Base-by-base conservation (phyloP, 2,329 filamentous ascomycete genomes). In the Chrysosporium keratinophilum region DNA sequence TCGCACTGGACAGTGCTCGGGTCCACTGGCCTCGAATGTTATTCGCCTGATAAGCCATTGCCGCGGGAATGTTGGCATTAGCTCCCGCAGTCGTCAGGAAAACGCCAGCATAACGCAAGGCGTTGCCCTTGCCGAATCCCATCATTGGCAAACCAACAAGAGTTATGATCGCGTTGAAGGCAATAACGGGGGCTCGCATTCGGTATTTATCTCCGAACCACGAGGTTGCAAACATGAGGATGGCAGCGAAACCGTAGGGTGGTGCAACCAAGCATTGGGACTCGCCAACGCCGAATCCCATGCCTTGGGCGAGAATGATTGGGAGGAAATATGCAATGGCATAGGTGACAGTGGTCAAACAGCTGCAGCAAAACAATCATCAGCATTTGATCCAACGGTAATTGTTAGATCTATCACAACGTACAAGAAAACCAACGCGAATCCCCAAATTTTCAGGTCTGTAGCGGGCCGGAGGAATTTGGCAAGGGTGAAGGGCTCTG, bases 11-110 rank as follows among this genome's bases (percentile, higher is more conserved):
- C 60, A 93, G 83, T 0, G 87, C 87, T 46, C 88, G 81, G 73
- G 91, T 94, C 87, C 87, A 94, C 71, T 93, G 87, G 0, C 87
- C 88, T 51, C 86, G 82, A 63, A 94, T 84, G 69, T 94, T 94
- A 71, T 91, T 93, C 41, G 87, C 86, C 71, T 91, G 87, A 71
- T 88, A 93, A 0, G 86, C 79, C 73, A 94, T 81, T 44, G 81
- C 75, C 1, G 81, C 76, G 0, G 88, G 88, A 3, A 91, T 76
- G 65, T 93, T 93, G 59, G 83, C 79, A 68, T 89, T 89, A 58
- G 83, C 82, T 6, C 85, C 87, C 0, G 85, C 84, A 0, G 85
- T 84, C n/a, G 81, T 78, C 46, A 90, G 71, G 71, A 90, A 90
- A 54, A 88, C 78, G 52, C 85, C 86, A 57, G 87, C 82, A 68